Percentiles rank a stretch among this genome's conserved stretches.
phyloP scores from a whole-genome alignment of 2,329 filamentous ascomycete species.

The Diplodia mutila region DNA sequence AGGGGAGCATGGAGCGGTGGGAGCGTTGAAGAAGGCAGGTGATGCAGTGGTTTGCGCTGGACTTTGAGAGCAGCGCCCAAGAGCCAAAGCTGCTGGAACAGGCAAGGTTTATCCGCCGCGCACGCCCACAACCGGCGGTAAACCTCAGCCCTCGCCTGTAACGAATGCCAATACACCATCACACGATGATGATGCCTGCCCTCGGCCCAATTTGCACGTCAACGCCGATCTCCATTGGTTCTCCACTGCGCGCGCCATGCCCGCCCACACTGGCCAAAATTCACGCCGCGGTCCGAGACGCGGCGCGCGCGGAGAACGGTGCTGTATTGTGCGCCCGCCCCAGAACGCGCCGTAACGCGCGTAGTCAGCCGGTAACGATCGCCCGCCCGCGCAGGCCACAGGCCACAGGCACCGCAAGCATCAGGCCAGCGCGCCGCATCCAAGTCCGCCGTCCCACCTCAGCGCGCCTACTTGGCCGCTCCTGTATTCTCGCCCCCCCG shows the following conservation, averaged over 20 bases:
- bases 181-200: neutral
- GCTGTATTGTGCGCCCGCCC: neutral
- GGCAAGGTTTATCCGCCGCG: neutral
- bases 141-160: neutral
- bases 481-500: too few relatives aligned
- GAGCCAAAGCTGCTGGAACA: conserved; percentile 11
- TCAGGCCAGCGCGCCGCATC: conserved; percentile 10
- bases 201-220: neutral
- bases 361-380: neutral
- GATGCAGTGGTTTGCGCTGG: conserved; percentile 21
- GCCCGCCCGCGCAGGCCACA: neutral
- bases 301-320: neutral
- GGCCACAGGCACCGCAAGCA: conserved; percentile 14
- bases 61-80: conserved; percentile 17
- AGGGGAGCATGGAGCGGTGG: conserved; percentile 16
- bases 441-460: conserved; percentile 2
- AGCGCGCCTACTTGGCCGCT: conserved; percentile 3
- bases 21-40: conserved; percentile 8
- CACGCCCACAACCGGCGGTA: neutral
- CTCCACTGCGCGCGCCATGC: neutral
- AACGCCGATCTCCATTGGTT: neutral
- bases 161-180: neutral
- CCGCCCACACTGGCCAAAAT: conserved; percentile 11
- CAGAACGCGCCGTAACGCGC: neutral
- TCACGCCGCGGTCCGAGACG: neutral